A percentile compares a stretch with the other conserved stretches of the same genome.
phyloP scores from a whole-genome alignment of 2,329 filamentous ascomycete genomes.

The Fusarium abutilonis region DNA sequence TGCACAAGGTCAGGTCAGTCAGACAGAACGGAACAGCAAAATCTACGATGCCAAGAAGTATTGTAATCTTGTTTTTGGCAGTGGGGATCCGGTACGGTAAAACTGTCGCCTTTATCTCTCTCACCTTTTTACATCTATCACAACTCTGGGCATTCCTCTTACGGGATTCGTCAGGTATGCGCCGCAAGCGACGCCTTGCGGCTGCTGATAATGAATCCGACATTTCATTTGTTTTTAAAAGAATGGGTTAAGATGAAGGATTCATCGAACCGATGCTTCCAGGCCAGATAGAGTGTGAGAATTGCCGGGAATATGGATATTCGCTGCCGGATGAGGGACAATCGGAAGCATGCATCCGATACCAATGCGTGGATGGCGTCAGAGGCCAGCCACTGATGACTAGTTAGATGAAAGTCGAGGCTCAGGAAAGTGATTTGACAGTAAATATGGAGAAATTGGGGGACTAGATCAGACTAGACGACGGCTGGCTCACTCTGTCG shows the following conservation, averaged over 20 bases:
- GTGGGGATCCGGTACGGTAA: not conserved
- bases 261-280: slow-evolving; percentile 37
- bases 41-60: not conserved
- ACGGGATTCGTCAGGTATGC: slow-evolving; percentile 50
- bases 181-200: slow-evolving; percentile 45
- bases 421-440: not conserved
- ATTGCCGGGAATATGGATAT: not conserved
- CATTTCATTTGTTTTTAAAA: not conserved
- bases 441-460: slow-evolving; percentile 8
- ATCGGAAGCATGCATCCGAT: slow-evolving; percentile 35
- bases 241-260: slow-evolving; percentile 1
- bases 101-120: not conserved
- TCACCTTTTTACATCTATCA: slow-evolving; percentile 50
- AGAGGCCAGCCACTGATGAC: slow-evolving; percentile 10
- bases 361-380: slow-evolving; percentile 23
- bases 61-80: not conserved
- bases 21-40: not conserved
- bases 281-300: not conserved
- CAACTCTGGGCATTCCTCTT: slow-evolving; percentile 52
- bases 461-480: too few species aligned
- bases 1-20: slow-evolving; percentile 16
- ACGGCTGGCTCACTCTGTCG: not conserved
- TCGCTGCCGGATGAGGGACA: not conserved
- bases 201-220: slow-evolving; percentile 38
- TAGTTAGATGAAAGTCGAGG: not conserved